phyloP scores from a whole-genome alignment of 371 early-diverging fungal genomes.

The Mucor sp. region DNA sequence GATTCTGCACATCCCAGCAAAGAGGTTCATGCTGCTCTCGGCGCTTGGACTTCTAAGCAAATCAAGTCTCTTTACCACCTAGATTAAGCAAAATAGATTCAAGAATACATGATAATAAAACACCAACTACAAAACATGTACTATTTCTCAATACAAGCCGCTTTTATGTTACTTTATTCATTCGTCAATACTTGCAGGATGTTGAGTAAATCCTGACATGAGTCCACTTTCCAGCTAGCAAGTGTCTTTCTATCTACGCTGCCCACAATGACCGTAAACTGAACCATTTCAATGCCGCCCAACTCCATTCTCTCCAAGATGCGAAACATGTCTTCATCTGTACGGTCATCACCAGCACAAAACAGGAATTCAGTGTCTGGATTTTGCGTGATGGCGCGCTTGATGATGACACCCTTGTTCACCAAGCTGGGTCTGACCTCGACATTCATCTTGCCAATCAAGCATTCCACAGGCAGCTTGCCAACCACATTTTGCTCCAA shows the following conservation, averaged over 20 bases:
- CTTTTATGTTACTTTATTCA: too few relatives aligned
- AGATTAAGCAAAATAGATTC: too few relatives aligned
- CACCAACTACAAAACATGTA: too few relatives aligned
- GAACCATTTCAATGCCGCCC: slow-evolving; percentile 16
- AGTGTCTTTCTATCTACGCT: slow-evolving; percentile 74
- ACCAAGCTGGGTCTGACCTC: slow-evolving; percentile 79
- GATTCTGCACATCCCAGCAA: slow-evolving; percentile 24
- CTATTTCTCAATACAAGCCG: too few relatives aligned
- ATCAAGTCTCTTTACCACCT: background rate
- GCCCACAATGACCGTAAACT: slow-evolving; percentile 73
- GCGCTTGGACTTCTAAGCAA: background rate
- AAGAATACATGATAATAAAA: too few relatives aligned
- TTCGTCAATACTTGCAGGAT: background rate
- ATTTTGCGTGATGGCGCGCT: slow-evolving; percentile 57
- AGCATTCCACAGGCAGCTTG: slow-evolving; percentile 87
- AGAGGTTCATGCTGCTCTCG: slow-evolving; percentile 25
- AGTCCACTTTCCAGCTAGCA: slow-evolving; percentile 76
- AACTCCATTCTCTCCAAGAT: slow-evolving; percentile 45
- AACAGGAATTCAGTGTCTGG: slow-evolving; percentile 80
- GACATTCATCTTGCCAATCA: slow-evolving; percentile 91
- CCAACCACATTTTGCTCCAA: slow-evolving; percentile 75
- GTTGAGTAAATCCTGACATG: slow-evolving; percentile 45
- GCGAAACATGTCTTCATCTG: slow-evolving; percentile 96
- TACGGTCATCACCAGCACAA: slow-evolving; percentile 94
- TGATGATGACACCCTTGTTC: slow-evolving; percentile 91